Evolutionary conservation across 1,284 basidiomycete genomes (phyloP), one percentile per base, ranked within the genome.

Genomic region (Marasmius fiardii): DNA sequence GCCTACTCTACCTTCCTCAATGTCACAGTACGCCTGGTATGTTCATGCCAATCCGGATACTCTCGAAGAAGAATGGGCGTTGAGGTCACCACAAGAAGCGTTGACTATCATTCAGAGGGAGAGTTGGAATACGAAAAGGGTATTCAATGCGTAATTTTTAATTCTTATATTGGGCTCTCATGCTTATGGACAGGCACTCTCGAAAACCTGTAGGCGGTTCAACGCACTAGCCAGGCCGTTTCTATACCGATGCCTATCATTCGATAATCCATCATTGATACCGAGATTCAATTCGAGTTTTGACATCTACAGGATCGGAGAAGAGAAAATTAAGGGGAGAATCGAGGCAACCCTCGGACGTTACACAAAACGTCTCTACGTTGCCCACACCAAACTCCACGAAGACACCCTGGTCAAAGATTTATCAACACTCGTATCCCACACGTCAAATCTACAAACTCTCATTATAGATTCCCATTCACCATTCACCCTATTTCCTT

Each of bases 11-110:
- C 47, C 47, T 16, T 33, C 47, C 12, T 28, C 47, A 20, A 33
- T 28, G 26, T 49, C 47, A 14, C 12, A 49, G 12, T 49, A 49
- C 33, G 47, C 47, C 12, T 49, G 47, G 47, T 49, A 49, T 31
- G 33, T 49, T 14, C 26, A 33, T 14, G 26, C 20, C 12, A 23
- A 49, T 49, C 18, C 28, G 2, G 28, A 49, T 10, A 31, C 24
- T 23, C 20, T 12, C n/a, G 31, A 18, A 14, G 28, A 31, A 26
- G 47, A 49, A 33, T 49, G 47, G 47, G 31, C 24, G 11, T 26
- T 49, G 5, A 49, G 47, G 18, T 49, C 47, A 20, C 47, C 47
- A 7, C 26, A 49, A 33, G 47, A 49, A 33, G 47, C 47, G 10
- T n/a, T 49, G 47, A 16, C 24, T n/a, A 12, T 49, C 2, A 26